Percentiles rank a stretch among this genome's conserved stretches.
These are phyloP conservation scores for Theobroma cacao DNA, from an alignment of 345 rosid genomes.

Conservation along the genomic window DNA sequence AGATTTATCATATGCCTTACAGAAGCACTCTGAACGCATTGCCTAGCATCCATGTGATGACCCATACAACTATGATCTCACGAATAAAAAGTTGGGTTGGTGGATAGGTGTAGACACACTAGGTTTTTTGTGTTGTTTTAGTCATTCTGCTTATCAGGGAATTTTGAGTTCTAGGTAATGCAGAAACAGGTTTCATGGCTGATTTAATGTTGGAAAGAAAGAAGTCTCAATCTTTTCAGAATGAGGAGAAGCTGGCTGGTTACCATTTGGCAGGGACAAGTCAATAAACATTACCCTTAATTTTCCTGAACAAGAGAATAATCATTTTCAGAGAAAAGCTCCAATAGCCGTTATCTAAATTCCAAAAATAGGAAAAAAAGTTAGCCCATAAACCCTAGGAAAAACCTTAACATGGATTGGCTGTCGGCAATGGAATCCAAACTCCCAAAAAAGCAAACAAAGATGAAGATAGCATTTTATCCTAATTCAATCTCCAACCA, in stretches of 20 bases:
- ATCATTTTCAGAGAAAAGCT: background rate
- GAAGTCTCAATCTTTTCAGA: background rate
- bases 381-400: background rate
- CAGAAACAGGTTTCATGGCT: background rate
- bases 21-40: background rate
- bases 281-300: background rate
- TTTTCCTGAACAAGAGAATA: background rate
- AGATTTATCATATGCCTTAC: background rate
- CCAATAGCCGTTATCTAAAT: background rate
- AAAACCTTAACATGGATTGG: background rate
- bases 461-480: background rate
- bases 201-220: background rate
- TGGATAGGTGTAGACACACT: background rate
- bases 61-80: background rate
- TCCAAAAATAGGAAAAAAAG: background rate
- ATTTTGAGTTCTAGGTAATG: background rate
- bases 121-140: background rate
- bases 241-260: background rate
- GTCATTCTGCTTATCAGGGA: background rate
- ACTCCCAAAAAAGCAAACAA: background rate
- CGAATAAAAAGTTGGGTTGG: background rate
- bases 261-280: background rate
- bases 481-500: constrained; percentile 8
- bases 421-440: background rate
- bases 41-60: background rate